phyloP scores from a whole-genome alignment of 2,329 filamentous ascomycete species.

The Lasiodiplodia citricola region DNA sequence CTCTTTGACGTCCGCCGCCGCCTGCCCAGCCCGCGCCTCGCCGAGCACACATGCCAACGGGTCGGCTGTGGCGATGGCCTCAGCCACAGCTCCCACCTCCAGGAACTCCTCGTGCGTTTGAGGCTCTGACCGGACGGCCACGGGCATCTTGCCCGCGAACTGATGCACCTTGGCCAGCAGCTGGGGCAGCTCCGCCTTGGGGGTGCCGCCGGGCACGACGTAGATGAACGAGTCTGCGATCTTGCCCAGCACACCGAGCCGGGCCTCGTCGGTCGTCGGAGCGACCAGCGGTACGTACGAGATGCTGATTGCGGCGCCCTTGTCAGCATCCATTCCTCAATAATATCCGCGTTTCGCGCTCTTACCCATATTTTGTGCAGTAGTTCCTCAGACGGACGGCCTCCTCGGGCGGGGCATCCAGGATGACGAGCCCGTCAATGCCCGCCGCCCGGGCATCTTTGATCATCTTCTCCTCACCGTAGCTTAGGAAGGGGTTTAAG shows the following conservation, averaged over 20 bases:
- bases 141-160: slow-evolving; percentile 87
- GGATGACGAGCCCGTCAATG: slow-evolving; percentile 95
- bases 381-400: slow-evolving; percentile 87
- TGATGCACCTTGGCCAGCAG: slow-evolving; percentile 85
- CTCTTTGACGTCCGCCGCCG: neutral
- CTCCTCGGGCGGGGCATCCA: slow-evolving; percentile 93
- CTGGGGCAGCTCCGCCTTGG: slow-evolving; percentile 81
- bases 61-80: slow-evolving; percentile 95
- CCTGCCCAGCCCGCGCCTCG: slow-evolving; percentile 64
- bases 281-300: slow-evolving; percentile 96
- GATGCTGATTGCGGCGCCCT: slow-evolving; percentile 57
- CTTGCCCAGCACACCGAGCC: slow-evolving; percentile 94
- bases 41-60: slow-evolving; percentile 86
- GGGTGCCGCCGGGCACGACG: slow-evolving; percentile 85
- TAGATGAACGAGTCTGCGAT: slow-evolving; percentile 99
- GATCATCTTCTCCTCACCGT: slow-evolving; percentile 88
- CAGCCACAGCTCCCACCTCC: slow-evolving; percentile 79
- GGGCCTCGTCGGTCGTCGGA: slow-evolving; percentile 85
- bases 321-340: neutral
- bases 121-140: slow-evolving; percentile 93
- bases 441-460: slow-evolving; percentile 82
- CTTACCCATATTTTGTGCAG: slow-evolving; percentile 76
- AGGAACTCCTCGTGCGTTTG: slow-evolving; percentile 93
- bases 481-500: slow-evolving; percentile 93
- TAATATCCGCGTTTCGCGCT: slow-evolving; percentile 26